Conservation (phyloP, 2,329 filamentous ascomycete genomes). For the Cladosporium colombiae region DNA sequence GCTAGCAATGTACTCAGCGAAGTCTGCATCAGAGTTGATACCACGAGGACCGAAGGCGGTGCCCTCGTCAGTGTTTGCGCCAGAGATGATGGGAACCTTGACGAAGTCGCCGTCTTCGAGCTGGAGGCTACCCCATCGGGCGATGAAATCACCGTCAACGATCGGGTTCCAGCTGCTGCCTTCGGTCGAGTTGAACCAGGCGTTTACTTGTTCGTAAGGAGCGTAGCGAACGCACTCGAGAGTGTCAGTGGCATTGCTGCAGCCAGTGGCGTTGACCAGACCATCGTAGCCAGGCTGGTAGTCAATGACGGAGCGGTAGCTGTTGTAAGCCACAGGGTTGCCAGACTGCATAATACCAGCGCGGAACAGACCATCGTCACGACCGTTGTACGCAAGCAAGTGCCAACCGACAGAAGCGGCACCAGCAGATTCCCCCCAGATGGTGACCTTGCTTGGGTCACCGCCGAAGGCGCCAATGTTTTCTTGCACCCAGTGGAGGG, state of each 20-base stretch:
- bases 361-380: constrained; percentile 51
- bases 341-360: constrained; percentile 50
- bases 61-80: constrained; percentile 68
- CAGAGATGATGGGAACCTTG: constrained; percentile 60
- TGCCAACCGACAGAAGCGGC: constrained; percentile 48
- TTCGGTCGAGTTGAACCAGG: constrained; percentile 31
- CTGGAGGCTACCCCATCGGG: constrained; percentile 54
- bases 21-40: constrained; percentile 51
- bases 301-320: constrained; percentile 23
- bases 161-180: constrained; percentile 44
- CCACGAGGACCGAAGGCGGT: constrained; percentile 55
- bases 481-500: constrained; percentile 47
- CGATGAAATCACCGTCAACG: constrained; percentile 60
- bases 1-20: constrained; percentile 41
- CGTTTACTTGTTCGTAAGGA: constrained; percentile 33
- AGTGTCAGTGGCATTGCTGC: constrained; percentile 57
- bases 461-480: constrained; percentile 67
- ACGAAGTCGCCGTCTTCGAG: constrained; percentile 61
- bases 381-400: constrained; percentile 50
- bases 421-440: constrained; percentile 39
- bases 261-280: constrained; percentile 62
- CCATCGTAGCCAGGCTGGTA: constrained; percentile 63
- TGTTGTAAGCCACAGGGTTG: constrained; percentile 29
- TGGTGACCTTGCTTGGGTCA: constrained; percentile 58
- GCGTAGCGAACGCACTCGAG: constrained; percentile 65